Conservation (phyloP, 192 early-diverging fungal genomes). For the Haplosporangium gracile region DNA sequence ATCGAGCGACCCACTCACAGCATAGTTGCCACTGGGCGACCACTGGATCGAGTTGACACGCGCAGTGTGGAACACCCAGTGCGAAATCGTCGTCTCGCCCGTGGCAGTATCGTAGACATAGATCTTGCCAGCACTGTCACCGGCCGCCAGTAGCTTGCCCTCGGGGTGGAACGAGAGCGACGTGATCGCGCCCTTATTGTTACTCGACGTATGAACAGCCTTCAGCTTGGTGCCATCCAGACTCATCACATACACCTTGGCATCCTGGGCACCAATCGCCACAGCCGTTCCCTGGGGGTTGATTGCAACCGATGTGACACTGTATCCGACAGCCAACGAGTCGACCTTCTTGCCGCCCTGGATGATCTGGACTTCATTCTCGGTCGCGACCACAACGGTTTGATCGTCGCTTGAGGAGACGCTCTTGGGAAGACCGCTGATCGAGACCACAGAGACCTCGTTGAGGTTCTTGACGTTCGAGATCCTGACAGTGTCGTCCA, state of each 20-base stretch:
- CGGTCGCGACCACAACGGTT: conserved; percentile 67
- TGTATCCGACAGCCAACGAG: conserved; percentile 57
- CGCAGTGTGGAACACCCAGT: conserved; percentile 93
- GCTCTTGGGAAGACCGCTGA: conserved; percentile 64
- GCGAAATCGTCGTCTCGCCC: conserved; percentile 64
- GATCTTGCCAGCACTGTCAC: conserved; percentile 87
- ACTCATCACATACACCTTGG: conserved; percentile 74
- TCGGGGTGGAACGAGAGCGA: conserved; percentile 84
- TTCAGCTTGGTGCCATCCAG: conserved; percentile 59
- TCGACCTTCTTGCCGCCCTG: conserved; percentile 59
- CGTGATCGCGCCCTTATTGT: conserved; percentile 79
- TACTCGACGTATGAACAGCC: conserved; percentile 29
- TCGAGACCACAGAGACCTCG: conserved; percentile 62
- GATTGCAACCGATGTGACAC: conserved; percentile 69
- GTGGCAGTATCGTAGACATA: conserved; percentile 73
- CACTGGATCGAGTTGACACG: conserved; percentile 87
- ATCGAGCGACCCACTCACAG: conserved; percentile 88
- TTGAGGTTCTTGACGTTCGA: conserved; percentile 25
- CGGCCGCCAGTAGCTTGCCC: conserved; percentile 81
- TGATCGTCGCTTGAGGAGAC: conserved; percentile 65
- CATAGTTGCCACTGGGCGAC: conserved; percentile 80
- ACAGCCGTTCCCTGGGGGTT: conserved; percentile 62
- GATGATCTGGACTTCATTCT: conserved; percentile 65
- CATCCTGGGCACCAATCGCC: conserved; percentile 80
- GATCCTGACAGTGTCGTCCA: conserved; percentile 79